Percentiles rank a stretch among this genome's conserved stretches.
phyloP scores from a whole-genome alignment of 2,329 filamentous ascomycete species.

The Cytospora piceicola region DNA sequence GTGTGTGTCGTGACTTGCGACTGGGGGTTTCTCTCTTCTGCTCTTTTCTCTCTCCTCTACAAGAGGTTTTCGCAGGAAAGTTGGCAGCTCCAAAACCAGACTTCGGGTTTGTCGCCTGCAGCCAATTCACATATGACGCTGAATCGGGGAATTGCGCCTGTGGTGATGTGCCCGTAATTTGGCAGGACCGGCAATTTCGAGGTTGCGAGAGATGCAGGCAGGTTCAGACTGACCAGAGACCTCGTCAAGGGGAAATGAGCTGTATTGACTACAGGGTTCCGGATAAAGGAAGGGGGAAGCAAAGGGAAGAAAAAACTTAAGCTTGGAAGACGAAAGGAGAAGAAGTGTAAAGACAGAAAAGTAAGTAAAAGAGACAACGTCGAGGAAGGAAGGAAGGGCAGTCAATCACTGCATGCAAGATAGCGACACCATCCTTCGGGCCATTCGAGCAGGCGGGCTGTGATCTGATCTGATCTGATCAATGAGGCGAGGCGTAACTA shows the following conservation, averaged over 20 bases:
- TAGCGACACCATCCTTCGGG: neutral
- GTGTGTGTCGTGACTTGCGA: too few relatives aligned
- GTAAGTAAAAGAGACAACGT: neutral
- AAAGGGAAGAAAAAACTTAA: too few relatives aligned
- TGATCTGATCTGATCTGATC: neutral
- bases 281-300: too few relatives aligned
- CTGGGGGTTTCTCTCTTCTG: neutral
- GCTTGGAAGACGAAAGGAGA: neutral
- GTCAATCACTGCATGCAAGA: slow-evolving; percentile 1
- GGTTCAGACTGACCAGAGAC: neutral
- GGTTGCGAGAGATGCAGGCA: neutral
- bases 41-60: too few relatives aligned
- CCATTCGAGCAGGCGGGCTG: neutral
- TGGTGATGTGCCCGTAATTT: slow-evolving; percentile 1
- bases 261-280: neutral
- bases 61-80: neutral
- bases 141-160: slow-evolving; percentile 19
- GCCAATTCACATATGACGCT: slow-evolving; percentile 6
- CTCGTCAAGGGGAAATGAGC: neutral
- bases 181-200: neutral
- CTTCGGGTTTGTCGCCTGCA: neutral
- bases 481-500: neutral
- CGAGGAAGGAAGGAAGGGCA: neutral
- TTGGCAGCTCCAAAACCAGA: neutral
- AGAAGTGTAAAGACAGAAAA: neutral